phyloP scores from a whole-genome alignment of 2,329 filamentous ascomycete species.

The Fusarium sp. region DNA sequence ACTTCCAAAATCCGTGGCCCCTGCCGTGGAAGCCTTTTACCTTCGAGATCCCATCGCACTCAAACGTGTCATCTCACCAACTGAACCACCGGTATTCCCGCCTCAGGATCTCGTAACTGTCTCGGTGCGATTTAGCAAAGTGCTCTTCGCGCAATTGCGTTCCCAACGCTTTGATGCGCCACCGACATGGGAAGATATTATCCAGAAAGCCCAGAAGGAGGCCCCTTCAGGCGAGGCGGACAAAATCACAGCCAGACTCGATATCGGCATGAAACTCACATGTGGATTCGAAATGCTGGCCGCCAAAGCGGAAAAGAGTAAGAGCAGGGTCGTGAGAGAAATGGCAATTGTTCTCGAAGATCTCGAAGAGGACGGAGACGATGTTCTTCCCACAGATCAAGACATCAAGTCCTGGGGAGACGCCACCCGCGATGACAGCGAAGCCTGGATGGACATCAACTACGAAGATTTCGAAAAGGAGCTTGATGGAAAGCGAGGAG shows the following conservation, averaged over 20 bases:
- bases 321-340: constrained; percentile 74
- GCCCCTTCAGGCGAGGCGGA: constrained; percentile 21
- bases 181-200: constrained; percentile 55
- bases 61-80: constrained; percentile 68
- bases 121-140: constrained; percentile 83
- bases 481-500: constrained; percentile 61
- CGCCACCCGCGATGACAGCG: constrained; percentile 73
- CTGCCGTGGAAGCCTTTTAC: constrained; percentile 91
- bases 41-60: constrained; percentile 81
- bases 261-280: constrained; percentile 87
- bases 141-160: constrained; percentile 88
- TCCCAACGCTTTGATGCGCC: constrained; percentile 81
- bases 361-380: constrained; percentile 72
- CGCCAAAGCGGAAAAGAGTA: constrained; percentile 69
- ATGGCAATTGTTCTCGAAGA: constrained; percentile 79
- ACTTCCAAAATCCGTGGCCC: constrained; percentile 77
- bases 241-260: constrained; percentile 51
- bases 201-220: constrained; percentile 37
- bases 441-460: constrained; percentile 91
- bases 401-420: constrained; percentile 77
- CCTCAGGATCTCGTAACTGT: constrained; percentile 81
- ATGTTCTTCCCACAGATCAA: constrained; percentile 69
- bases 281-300: constrained; percentile 92
- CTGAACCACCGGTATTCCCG: constrained; percentile 67
- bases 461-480: constrained; percentile 89